These are phyloP conservation scores for Plectosphaerella cucumerina DNA, from an alignment of 2,329 filamentous ascomycete species.

Conservation along the genomic window DNA sequence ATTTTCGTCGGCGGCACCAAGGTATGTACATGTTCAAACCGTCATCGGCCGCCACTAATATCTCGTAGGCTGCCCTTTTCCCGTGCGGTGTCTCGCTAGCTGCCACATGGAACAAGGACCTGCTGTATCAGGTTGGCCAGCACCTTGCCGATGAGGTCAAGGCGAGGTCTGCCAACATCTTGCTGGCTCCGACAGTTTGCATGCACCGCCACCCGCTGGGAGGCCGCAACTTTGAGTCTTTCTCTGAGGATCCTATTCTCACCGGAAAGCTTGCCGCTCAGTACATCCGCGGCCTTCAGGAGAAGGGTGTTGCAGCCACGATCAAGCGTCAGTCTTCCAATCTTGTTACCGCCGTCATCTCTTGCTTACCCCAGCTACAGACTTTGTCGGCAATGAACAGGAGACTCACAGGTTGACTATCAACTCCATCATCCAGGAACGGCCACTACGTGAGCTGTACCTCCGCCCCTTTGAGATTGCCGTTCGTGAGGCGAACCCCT, in stretches of 20 bases:
- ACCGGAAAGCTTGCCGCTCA: constrained; percentile 70
- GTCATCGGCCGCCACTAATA: constrained; percentile 10
- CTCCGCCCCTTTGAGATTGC: constrained; percentile 74
- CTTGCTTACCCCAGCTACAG: constrained; percentile 23
- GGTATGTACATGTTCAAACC: constrained; percentile 26
- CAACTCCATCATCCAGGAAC: constrained; percentile 60
- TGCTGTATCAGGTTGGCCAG: constrained; percentile 65
- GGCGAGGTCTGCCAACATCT: constrained; percentile 68
- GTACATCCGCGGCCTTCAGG: constrained; percentile 70
- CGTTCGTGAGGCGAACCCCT: constrained; percentile 63
- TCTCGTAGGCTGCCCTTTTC: constrained; percentile 63
- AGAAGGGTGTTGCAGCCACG: constrained; percentile 69
- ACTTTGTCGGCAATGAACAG: constrained; percentile 70
- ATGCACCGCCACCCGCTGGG: constrained; percentile 79
- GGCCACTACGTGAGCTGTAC: constrained; percentile 65
- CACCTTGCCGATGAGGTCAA: constrained; percentile 69
- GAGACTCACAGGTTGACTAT: constrained; percentile 64
- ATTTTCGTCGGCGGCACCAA: constrained; percentile 65
- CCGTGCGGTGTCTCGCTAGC: constrained; percentile 76
- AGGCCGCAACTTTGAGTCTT: constrained; percentile 84
- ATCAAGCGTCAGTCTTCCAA: constrained; percentile 59
- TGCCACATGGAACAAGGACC: constrained; percentile 71
- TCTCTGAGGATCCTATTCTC: constrained; percentile 76
- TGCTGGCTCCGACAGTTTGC: constrained; percentile 75
- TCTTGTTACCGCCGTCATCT: neutral